Conservation (phyloP, 1,284 basidiomycete genomes). For the Phylloporus sp. region DNA sequence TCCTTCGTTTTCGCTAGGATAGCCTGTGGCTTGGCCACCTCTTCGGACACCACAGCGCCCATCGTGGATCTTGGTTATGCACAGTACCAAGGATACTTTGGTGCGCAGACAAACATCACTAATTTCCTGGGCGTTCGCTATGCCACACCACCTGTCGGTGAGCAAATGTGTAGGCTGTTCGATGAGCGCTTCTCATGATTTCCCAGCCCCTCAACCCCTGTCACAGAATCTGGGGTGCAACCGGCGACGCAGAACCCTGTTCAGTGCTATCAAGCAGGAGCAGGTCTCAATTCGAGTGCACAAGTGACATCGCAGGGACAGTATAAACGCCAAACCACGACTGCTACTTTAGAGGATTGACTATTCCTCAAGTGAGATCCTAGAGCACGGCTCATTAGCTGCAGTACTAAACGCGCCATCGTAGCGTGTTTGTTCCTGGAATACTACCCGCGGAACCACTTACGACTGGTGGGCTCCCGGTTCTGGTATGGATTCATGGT, state of each 20-base stretch:
- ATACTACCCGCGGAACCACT: neutral
- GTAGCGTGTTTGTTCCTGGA: conserved; percentile 27
- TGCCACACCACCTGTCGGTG: conserved; percentile 6
- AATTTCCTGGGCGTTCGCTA: conserved; percentile 3
- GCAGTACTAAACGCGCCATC: neutral
- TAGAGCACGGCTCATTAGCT: neutral
- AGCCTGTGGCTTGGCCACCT: neutral
- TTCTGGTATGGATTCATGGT: conserved; percentile 34
- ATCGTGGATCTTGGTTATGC: conserved; percentile 3
- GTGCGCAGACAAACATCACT: neutral
- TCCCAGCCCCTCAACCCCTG: conserved; percentile 25
- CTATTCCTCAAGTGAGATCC: conserved; percentile 25
- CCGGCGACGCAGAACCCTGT: conserved; percentile 23
- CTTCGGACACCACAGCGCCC: neutral
- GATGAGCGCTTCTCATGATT: too few relatives aligned
- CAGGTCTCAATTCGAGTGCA: neutral
- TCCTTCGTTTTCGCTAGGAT: neutral
- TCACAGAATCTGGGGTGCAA: conserved; percentile 12
- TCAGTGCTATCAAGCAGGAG: conserved; percentile 17
- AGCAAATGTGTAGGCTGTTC: neutral
- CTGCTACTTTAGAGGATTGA: conserved; percentile 27
- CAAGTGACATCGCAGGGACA: neutral
- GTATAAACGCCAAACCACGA: conserved; percentile 10
- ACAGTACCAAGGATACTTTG: conserved; percentile 2
- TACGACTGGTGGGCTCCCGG: conserved; percentile 11